Base-by-base conservation (phyloP, 768 basidiomycete species). In the Psilocybe cyanescens region DNA sequence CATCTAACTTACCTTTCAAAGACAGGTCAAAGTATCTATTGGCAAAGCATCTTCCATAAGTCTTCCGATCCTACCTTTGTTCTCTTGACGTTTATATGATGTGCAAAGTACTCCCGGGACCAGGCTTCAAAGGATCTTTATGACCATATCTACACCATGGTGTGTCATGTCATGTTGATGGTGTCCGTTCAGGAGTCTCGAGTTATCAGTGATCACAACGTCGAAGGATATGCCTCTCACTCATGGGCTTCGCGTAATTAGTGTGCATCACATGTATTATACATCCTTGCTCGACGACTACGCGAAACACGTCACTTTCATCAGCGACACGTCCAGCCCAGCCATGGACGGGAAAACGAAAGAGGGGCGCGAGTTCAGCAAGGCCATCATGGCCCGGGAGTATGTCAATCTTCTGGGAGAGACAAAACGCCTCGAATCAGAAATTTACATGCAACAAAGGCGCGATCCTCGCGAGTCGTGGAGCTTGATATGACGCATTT, bases 21-120 rank as follows among this genome's bases (percentile, higher is more conserved):
- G 2, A 2, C 33, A 35, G 33, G 79, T 11, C 74, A 77, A 55
- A 79, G 77, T 59, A 81, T 83, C 11, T 82, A 83, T 65, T 83
- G 81, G 81, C 74, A 77, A 58, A 76, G 71, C 45, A 75, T 79
- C 31, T 74, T 79, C 51, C 63, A 68, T 63, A 74, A 72, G 47
- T 78, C 81, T 0, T 70, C 71, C 2, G 86, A 87, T 66, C 84
- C 85, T 0, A 87, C 86, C 0, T 85, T 87, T 57, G 63, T 86
- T 0, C 72, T 87, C 29, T 67, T 88, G 29, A 77, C 82, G 8
- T 79, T 80, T 45, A 24, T 87, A 31, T 87, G 86, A 86, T 82
- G 86, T 53, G 81, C 85, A 3, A 62, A 86, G 60, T 88, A 87
- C 66, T 81, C 83, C 0, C 87, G 85, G 85, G 86, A 88, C 60